Evolutionary conservation across 2,329 filamentous ascomycete genomes (phyloP).

Genomic region (Xylariaceae sp.): DNA sequence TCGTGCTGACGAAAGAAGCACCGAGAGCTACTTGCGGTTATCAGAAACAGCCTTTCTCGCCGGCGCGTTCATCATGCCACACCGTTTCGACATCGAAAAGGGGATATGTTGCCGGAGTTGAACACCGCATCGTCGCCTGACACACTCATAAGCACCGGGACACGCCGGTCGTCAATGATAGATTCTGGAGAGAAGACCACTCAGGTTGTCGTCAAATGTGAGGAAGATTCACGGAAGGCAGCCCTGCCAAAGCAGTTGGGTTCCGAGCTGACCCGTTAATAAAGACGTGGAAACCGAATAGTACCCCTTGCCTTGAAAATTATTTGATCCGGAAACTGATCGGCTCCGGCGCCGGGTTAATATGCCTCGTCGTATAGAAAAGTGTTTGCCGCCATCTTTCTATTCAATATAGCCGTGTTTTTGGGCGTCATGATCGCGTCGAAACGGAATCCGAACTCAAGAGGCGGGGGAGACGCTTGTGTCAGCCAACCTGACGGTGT

Average conservation of each 20-base stretch:
- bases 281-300: background rate
- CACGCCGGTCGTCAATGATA: no score
- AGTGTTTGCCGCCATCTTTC: constrained; percentile 46
- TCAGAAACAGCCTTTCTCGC: no score
- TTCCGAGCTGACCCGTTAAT: constrained; percentile 8
- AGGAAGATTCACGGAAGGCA: constrained; percentile 7
- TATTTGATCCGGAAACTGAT: background rate
- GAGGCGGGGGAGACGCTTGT: constrained; percentile 29
- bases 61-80: no score
- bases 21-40: no score
- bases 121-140: no score
- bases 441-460: constrained; percentile 29
- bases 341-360: constrained; percentile 13
- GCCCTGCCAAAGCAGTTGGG: constrained; percentile 18
- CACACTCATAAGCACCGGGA: no score
- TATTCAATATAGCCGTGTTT: constrained; percentile 44
- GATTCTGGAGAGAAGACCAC: constrained; percentile 13
- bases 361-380: constrained; percentile 38
- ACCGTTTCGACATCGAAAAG: no score
- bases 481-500: constrained; percentile 41
- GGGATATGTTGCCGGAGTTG: no score
- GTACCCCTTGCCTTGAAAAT: no score
- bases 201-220: background rate
- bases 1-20: no score
- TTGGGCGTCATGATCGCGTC: constrained; percentile 30